phyloP scores from a whole-genome alignment of 106 monocot species.

The Posidonia australis region DNA sequence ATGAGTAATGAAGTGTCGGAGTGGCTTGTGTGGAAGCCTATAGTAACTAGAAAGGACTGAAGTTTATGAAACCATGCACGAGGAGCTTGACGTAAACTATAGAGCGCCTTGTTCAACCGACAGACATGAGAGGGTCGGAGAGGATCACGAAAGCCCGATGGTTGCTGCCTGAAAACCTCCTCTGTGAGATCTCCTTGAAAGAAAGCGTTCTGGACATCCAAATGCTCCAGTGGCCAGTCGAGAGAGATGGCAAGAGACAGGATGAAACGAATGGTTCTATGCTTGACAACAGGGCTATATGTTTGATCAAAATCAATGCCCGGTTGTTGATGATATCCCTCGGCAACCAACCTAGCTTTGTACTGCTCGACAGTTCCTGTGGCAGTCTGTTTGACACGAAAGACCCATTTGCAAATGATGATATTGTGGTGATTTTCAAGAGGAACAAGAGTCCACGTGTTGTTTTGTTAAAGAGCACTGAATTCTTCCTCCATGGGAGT shows the following conservation, averaged over 20 bases:
- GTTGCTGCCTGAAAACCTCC: neutral
- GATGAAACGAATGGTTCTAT: neutral
- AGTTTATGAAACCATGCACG: neutral
- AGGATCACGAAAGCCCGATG: neutral
- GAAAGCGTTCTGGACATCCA: neutral
- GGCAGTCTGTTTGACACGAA: neutral
- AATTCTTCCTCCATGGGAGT: neutral
- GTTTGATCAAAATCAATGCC: too few species aligned
- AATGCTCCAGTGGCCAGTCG: neutral
- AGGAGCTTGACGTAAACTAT: neutral
- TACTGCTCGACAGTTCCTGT: neutral
- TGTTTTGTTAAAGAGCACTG: neutral
- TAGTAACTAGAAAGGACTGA: too few species aligned
- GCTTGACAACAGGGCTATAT: too few species aligned
- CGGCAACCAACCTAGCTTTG: neutral
- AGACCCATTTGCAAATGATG: neutral
- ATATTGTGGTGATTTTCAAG: neutral
- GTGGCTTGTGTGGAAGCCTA: too few species aligned
- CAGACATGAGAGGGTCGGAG: neutral
- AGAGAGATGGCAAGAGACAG: neutral
- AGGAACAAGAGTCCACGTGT: neutral
- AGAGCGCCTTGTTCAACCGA: neutral
- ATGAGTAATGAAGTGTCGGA: too few species aligned
- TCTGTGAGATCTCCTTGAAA: neutral
- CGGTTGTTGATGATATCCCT: neutral